Evolutionary conservation across 495 filamentous ascomycete species (phyloP).

Genomic region (Hypoxylon perforatum): DNA sequence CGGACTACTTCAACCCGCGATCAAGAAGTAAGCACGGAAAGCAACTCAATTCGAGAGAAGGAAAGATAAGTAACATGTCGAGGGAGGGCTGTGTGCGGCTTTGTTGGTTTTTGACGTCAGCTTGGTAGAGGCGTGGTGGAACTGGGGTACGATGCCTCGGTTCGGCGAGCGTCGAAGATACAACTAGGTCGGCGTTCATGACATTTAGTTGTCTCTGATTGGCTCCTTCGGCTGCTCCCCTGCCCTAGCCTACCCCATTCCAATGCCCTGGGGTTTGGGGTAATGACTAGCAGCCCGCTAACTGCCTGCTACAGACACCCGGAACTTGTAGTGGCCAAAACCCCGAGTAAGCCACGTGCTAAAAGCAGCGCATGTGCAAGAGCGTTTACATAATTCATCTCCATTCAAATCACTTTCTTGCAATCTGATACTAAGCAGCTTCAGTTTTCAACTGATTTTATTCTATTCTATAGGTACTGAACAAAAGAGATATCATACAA

Average conservation of each 20-base stretch:
- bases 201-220: constrained; percentile 26
- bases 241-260: no score
- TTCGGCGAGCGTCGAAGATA: constrained; percentile 4
- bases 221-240: constrained; percentile 9
- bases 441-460: no score
- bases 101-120: constrained; percentile 18
- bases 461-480: no score
- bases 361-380: no score
- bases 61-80: constrained; percentile 6
- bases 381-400: no score
- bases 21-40: constrained; percentile 9
- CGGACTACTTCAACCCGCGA: constrained; percentile 1
- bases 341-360: no score
- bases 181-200: constrained; percentile 12
- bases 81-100: background rate
- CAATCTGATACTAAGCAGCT: no score
- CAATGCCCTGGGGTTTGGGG: background rate
- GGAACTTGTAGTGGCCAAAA: background rate
- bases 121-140: constrained; percentile 9
- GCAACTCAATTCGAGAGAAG: background rate
- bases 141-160: constrained; percentile 32
- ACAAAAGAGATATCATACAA: no score
- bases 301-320: background rate
- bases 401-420: no score
- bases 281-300: background rate